Evolutionary conservation across 495 filamentous ascomycete species (phyloP).

Genomic region (Lasiosphaeriaceae sp.): DNA sequence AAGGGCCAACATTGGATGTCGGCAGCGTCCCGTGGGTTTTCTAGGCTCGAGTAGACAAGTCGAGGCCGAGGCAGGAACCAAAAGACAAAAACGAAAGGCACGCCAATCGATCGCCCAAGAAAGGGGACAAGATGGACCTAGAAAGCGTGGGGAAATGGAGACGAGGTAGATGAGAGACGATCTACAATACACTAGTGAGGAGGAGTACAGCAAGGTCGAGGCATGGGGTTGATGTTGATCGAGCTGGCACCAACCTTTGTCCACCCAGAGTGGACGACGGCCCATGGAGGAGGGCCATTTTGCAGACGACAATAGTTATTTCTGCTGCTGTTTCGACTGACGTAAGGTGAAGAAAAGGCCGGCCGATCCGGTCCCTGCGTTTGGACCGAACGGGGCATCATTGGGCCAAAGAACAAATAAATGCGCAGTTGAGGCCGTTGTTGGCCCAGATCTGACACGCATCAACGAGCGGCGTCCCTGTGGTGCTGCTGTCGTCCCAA

Average conservation of each 20-base stretch:
- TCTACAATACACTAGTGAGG: too few relatives aligned
- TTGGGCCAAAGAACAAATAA: background rate
- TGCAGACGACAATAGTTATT: background rate
- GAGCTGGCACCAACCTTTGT: too few relatives aligned
- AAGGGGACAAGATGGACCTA: too few relatives aligned
- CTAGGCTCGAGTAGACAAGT: background rate
- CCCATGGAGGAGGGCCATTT: too few relatives aligned
- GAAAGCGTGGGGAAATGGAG: too few relatives aligned
- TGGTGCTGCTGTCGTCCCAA: background rate
- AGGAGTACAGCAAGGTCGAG: too few relatives aligned
- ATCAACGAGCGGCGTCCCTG: background rate
- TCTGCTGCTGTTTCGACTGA: background rate
- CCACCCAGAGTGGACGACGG: too few relatives aligned
- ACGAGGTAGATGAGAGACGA: too few relatives aligned
- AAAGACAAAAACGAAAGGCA: too few relatives aligned
- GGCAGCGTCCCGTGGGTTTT: background rate
- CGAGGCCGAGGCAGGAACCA: too few relatives aligned
- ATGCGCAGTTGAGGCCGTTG: background rate
- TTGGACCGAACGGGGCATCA: background rate
- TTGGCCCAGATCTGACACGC: background rate
- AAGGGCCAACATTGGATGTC: constrained; percentile 2
- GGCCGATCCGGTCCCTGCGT: background rate
- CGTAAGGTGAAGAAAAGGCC: background rate
- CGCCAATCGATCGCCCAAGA: too few relatives aligned
- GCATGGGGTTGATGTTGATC: too few relatives aligned